A percentile compares a stretch with the other conserved stretches of the same genome.
Evolutionary conservation across 2,329 filamentous ascomycete genomes (phyloP).

Genomic region (Penicillium sp.): DNA sequence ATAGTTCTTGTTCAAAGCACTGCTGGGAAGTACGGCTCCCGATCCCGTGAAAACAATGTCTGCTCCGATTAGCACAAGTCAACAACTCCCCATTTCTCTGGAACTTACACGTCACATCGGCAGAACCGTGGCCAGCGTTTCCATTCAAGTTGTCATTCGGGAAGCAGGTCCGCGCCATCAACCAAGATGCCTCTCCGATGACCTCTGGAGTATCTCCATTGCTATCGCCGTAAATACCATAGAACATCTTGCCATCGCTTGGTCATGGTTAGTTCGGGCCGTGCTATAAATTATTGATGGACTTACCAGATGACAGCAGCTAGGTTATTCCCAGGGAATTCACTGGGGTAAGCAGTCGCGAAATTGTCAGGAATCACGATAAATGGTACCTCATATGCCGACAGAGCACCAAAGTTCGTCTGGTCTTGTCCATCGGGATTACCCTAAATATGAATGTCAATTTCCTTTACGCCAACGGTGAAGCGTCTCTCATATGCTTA

Average conservation of each 20-base stretch:
- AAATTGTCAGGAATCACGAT: constrained; percentile 35
- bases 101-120: constrained; percentile 34
- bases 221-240: constrained; percentile 35
- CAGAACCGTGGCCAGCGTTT: constrained; percentile 24
- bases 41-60: constrained; percentile 35
- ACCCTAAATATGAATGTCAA: constrained; percentile 18
- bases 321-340: constrained; percentile 30
- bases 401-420: constrained; percentile 32
- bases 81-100: too few relatives aligned
- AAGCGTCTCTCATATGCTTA: background rate
- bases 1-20: constrained; percentile 23
- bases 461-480: background rate
- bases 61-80: constrained; percentile 1
- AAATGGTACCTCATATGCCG: constrained; percentile 35
- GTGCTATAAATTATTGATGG: too few relatives aligned
- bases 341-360: constrained; percentile 16
- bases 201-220: constrained; percentile 31
- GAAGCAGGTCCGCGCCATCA: constrained; percentile 38
- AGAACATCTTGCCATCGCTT: constrained; percentile 36
- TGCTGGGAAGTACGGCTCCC: constrained; percentile 26
- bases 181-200: constrained; percentile 36
- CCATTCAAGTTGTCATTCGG: constrained; percentile 30
- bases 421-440: constrained; percentile 28
- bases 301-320: constrained; percentile 33
- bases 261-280: background rate